Base-by-base conservation (phyloP, 2,329 filamentous ascomycete species). In the Fusarium sp. region DNA sequence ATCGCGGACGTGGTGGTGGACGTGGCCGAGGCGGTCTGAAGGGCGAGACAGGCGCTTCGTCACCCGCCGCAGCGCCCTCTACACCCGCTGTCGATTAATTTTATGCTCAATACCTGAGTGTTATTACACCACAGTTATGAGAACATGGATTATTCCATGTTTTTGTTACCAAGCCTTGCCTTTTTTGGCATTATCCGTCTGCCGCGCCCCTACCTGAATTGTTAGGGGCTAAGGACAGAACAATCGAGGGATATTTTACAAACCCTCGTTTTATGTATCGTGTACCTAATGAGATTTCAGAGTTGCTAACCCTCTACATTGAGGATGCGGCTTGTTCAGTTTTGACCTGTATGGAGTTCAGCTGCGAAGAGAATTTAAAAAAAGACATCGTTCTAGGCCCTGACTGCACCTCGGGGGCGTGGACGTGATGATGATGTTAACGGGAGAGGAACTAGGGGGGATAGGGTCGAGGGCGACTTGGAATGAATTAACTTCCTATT, bases 21-120 rank as follows among this genome's bases (percentile, higher is more conserved):
- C 82, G 87, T 51, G 85, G 87, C 39, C 79, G 83, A 56, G 84
- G 87, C 57, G 86, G 86, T 35, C 82, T 82, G 22, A 90, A 88
- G 80, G 88, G 87, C 56, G 85, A 89, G 47, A 84, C 83, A 25
- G 84, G 83, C 64, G 82, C 81, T 50, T 82, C 83, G 32, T 87
- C 87, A 27, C 83, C 85, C 15, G 86, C 86, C 39, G 78, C 80
- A 15, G 76, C 79, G n/a, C 78, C 84, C n/a, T 82, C 85, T 46
- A 81, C 86, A 65, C 81, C 84, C 54, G 77, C 83, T 63, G 81
- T 71, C 25, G 77, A 79, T 59, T 79, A 71, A 72, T 60, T 62
- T 35, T 51, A 56, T 47, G 45, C 63, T 48, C 58, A 65, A 53
- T 43, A 63, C 25, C 27, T 49, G 51, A 56, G 48, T 53, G 61